These are phyloP conservation scores for Calonectria hawksworthii DNA, from an alignment of 2,329 filamentous ascomycete genomes.

Conservation along the genomic window DNA sequence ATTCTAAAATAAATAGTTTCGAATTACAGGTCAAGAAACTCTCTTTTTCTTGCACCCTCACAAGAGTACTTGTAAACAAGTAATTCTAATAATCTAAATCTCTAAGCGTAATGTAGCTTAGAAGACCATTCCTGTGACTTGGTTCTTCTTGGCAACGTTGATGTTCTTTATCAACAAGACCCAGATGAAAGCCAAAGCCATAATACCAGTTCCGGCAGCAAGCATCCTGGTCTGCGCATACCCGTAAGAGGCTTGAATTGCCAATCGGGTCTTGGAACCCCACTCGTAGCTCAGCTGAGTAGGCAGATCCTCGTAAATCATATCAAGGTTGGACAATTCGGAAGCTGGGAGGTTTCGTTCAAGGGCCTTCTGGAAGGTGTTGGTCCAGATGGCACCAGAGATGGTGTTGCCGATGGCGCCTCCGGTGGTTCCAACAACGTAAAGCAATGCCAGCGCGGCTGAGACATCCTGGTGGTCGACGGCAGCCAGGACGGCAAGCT, in stretches of 20 bases:
- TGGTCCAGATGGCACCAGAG: constrained; percentile 50
- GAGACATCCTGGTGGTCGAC: constrained; percentile 51
- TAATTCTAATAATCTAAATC: background rate
- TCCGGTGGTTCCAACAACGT: constrained; percentile 46
- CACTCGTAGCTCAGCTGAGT: constrained; percentile 64
- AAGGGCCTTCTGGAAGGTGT: constrained; percentile 58
- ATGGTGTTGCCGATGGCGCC: constrained; percentile 47
- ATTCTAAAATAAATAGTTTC: background rate
- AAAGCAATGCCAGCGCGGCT: constrained; percentile 47
- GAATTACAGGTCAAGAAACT: background rate
- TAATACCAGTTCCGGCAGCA: constrained; percentile 51
- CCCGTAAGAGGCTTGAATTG: constrained; percentile 71
- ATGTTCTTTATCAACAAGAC: constrained; percentile 63
- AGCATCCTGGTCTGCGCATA: constrained; percentile 66
- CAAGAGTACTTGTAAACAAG: background rate
- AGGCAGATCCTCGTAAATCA: constrained; percentile 67
- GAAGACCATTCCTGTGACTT: constrained; percentile 66
- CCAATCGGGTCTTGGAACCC: constrained; percentile 62
- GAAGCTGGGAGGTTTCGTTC: constrained; percentile 62
- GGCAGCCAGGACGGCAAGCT: constrained; percentile 47
- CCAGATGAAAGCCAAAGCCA: constrained; percentile 52
- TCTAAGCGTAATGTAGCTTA: constrained; percentile 43
- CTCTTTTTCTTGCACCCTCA: background rate
- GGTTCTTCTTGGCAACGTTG: constrained; percentile 61
- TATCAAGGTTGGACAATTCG: constrained; percentile 50